Evolutionary conservation across 225 moss, liverwort and hornwort species (phyloP), one percentile per base, ranked within the genome.

Genomic region (Climacium dendroides): DNA sequence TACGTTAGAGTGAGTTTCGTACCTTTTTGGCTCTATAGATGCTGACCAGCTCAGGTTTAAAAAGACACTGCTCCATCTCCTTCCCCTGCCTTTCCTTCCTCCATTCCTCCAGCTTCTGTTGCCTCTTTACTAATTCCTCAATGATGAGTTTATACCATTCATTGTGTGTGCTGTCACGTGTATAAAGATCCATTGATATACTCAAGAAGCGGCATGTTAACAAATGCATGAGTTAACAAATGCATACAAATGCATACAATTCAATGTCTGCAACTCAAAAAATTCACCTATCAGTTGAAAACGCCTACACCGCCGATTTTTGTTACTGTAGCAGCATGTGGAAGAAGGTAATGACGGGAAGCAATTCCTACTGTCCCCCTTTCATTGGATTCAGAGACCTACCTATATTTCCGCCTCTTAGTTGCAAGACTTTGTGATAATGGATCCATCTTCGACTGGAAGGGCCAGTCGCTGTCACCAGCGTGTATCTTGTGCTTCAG

Each of bases 51-150:
- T 95, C 94, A 50, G 98, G 98, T 86, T 93, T 94, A 78, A 99
- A 99, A 83, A 95, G 95, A 90, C 98, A 99, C 74, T 95, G 91
- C 67, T 92, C 95, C 98, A 99, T 99, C 83, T 99, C 98, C 86
- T 91, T 87, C 32, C 90, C 80, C 80, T 92, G 85, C 78, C 91
- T 92, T 87, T 94, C 95, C 82, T 94, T 94, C 60, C 97, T 93
- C 93, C 95, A 83, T 59, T 91, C 88, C 85, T 99, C 95, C 53
- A 97, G 90, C 72, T 94, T 95, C 69, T 94, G 90, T 88, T 96
- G 93, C 94, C 93, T 96, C 89, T 92, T 96, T n/a, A 85, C 96
- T 87, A 86, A 90, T 85, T 99, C 97, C 62, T 77, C 92, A 88
- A 95, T 90, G 88, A 99, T 94, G 53, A 97, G 79, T 81, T 92